phyloP scores from a whole-genome alignment of 768 basidiomycete genomes.

The Tricholoma bakamatsutake region DNA sequence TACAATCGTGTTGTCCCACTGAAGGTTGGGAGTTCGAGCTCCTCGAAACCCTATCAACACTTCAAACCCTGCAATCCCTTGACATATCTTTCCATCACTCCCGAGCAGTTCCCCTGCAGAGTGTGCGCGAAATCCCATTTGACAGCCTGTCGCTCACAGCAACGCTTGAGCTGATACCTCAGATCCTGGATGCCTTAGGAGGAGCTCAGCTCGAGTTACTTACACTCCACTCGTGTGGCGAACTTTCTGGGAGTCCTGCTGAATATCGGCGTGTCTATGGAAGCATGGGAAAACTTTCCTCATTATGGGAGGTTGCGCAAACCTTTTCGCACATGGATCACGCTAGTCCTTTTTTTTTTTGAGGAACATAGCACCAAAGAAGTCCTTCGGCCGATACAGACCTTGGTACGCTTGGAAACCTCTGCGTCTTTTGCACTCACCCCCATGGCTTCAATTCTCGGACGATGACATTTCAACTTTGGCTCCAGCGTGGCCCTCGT shows the following conservation, averaged over 20 bases:
- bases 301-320: neutral
- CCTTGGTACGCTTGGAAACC: neutral
- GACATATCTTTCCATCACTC: neutral
- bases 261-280: neutral
- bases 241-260: neutral
- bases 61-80: neutral
- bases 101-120: neutral
- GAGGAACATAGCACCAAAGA: neutral
- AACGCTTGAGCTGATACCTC: neutral
- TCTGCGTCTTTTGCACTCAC: neutral
- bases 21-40: conserved; percentile 1
- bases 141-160: neutral
- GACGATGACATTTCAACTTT: neutral
- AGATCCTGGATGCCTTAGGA: neutral
- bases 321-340: neutral
- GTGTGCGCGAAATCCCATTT: neutral
- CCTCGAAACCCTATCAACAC: neutral
- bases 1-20: neutral
- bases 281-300: neutral
- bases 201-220: neutral
- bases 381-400: neutral
- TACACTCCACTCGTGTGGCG: neutral
- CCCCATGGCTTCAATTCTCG: neutral
- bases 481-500: neutral
- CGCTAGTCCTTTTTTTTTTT: neutral